Evolutionary conservation across 2,329 filamentous ascomycete species (phyloP), one percentile per base, ranked within the genome.

Genomic region (Fusarium subglutinans): DNA sequence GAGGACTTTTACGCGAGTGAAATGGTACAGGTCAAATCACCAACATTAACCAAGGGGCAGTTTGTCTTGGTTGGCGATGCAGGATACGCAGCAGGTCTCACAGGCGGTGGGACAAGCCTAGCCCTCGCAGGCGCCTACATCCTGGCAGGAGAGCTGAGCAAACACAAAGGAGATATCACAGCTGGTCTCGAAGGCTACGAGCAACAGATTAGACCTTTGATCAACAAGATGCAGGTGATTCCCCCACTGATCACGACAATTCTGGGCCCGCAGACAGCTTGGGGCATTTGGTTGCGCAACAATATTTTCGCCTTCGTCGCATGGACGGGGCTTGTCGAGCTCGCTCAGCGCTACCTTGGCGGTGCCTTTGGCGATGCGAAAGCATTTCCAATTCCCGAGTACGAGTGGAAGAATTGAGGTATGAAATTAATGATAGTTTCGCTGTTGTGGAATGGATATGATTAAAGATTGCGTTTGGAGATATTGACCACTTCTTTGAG

Each of bases 61-160:
- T 83, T 88, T n/a, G 82, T 82, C 2, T 78, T 88, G 4, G 73
- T 89, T 4, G 88, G 87, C 0, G 88, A 90, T 59, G 86, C 88
- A 10, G 87, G 81, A 2, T 85, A 84, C 44, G 86, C 85, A 1
- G 83, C 84, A 5, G 83, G 83, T 9, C 72, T 84, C 3, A 85
- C 84, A 1, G 87, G 87, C 1, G 82, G 84, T 77, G 87, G 87
- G 10, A 87, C 86, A 6, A 84, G 81, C 6, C 76, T 83, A 7
- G 84, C 85, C 4, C 75, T 89, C 18, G 75, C 84, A 1, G 84
- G 84, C 1, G 88, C 86, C 4, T 89, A 90, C 72, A 79, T 88
- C 2, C 79, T 90, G 6, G 87, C 87, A 0, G 87, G 87, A 4
- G 86, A 87, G 53, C 78, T 87, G 8, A 56, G 56, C 8, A 72